Base-by-base conservation (phyloP, 2,329 filamentous ascomycete genomes). In the Rosellinia necatrix region DNA sequence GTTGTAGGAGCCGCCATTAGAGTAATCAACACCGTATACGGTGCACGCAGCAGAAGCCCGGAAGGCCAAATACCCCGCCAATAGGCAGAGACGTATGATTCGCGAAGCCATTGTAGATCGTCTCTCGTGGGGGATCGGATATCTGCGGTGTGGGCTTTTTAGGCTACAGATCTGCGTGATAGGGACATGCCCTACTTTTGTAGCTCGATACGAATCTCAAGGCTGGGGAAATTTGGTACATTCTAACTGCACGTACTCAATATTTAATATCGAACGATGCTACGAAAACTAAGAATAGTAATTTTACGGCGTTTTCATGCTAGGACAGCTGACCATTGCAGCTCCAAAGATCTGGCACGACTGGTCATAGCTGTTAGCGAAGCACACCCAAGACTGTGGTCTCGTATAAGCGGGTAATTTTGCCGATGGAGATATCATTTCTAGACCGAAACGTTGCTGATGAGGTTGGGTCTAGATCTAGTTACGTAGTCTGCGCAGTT, bases 1-100 rank as follows among this genome's bases (percentile, higher is more conserved):
- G 56, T 74, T 69, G 55, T 75, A 75, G 6, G 69, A 65, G 2
- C 73, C 73, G 3, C 72, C 72, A 53, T 74, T 75, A 40, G 70
- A 64, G 49, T 71, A 75, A 48, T 75, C 72, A 22, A 75, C 69
- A 4, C 73, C 73, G 43, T 72, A 75, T 51, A 69, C 73, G 5
- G 62, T 62, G 49, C 73, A 75, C 30, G 51, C 59, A 22, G 65
- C 64, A 37, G 61, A 37, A 12, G 51, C 61, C 29, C 53, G 58
- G 9, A 62, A 30, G 35, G 62, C 38, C 42, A 66, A 48, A 21
- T 57, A 40, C 9, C 61, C 42, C 41, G 51, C 32, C 19, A 64
- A 25, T 7, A 64, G 24, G 49, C 50, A 63, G 13, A 63, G 7
- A 3, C 47, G 51, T 12, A n/a, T 19, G 21, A 55, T 55, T 15